Percentiles rank a stretch among this genome's conserved stretches.
phyloP scores from a whole-genome alignment of 805 yeast species.

The Brettanomyces sp. region DNA sequence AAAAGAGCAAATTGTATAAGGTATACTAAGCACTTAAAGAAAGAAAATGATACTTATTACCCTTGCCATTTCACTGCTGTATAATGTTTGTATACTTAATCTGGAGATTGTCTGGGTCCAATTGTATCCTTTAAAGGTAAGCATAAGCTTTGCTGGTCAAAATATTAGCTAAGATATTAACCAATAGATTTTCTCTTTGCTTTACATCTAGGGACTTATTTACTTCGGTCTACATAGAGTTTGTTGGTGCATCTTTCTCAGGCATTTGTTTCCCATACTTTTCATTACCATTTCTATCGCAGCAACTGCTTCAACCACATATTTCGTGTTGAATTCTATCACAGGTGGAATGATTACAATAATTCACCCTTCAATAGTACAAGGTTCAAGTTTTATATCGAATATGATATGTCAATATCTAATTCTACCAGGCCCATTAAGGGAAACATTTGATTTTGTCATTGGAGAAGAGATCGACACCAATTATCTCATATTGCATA shows the following conservation, averaged over 20 bases:
- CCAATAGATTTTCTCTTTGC: neutral
- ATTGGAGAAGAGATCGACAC: slow-evolving; percentile 12
- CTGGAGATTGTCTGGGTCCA: neutral
- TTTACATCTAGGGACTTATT: slow-evolving; percentile 16
- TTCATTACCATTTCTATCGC: slow-evolving; percentile 13
- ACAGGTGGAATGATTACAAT: slow-evolving; percentile 19
- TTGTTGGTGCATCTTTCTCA: slow-evolving; percentile 18
- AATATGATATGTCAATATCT: slow-evolving; percentile 19
- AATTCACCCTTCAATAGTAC: slow-evolving; percentile 19
- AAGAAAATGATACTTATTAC: neutral
- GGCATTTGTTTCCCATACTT: slow-evolving; percentile 16
- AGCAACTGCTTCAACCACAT: slow-evolving; percentile 8
- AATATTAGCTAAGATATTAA: too few relatives aligned
- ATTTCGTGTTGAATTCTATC: slow-evolving; percentile 9
- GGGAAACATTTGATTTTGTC: slow-evolving; percentile 23
- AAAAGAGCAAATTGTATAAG: too few relatives aligned
- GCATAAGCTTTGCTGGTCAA: neutral
- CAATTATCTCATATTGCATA: slow-evolving; percentile 10
- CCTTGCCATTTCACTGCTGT: neutral
- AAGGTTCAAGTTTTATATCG: slow-evolving; percentile 22
- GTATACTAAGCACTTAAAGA: neutral
- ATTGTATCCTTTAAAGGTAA: slow-evolving; percentile 1
- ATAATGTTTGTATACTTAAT: neutral
- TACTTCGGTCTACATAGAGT: slow-evolving; percentile 14
- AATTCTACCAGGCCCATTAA: slow-evolving; percentile 24